Evolutionary conservation across 345 rosid species (phyloP).

Genomic region (Sapria himalayana): DNA sequence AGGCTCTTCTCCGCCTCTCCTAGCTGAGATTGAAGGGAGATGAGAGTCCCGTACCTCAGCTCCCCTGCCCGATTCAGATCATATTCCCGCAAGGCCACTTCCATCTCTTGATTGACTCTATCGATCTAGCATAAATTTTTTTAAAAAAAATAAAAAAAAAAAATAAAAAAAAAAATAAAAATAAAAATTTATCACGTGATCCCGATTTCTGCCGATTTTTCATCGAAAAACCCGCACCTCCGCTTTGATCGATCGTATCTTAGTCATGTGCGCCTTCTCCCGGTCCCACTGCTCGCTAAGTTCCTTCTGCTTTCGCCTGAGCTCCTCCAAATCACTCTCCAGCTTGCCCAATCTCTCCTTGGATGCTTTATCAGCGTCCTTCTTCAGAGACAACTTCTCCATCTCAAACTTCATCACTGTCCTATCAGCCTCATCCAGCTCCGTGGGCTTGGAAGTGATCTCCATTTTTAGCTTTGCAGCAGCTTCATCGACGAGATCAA

Average conservation of each 20-base stretch:
- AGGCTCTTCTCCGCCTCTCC: neutral
- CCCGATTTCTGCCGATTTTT: no score
- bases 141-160: no score
- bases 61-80: neutral
- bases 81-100: neutral
- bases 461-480: neutral
- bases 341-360: constrained; percentile 2
- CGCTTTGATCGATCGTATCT: neutral
- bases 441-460: constrained; percentile 1
- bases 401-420: neutral
- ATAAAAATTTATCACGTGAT: no score
- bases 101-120: neutral
- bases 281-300: neutral
- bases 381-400: neutral
- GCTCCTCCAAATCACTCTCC: no score
- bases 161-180: no score
- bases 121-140: neutral
- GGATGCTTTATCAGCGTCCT: neutral
- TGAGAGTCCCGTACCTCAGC: neutral
- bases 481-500: constrained; percentile 1
- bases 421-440: neutral
- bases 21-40: neutral
- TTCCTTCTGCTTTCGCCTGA: no score
- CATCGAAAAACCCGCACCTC: neutral
- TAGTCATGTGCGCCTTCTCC: neutral